Evolutionary conservation across 1,139 yeast species (phyloP).

Genomic region (Geotrichum aggregatum): DNA sequence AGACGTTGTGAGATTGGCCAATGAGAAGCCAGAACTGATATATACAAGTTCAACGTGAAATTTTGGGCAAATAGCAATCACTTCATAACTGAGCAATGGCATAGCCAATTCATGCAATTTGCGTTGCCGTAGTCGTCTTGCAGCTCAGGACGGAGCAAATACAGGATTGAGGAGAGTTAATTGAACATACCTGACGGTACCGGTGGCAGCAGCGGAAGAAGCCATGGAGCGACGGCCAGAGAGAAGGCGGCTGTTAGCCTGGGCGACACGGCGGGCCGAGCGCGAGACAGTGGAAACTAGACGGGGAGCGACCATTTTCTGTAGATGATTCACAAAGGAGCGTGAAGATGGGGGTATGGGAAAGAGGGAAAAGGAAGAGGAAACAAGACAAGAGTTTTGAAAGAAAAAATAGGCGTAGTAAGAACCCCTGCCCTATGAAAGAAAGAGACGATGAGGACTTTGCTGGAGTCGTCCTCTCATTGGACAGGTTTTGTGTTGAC

Average conservation of each 20-base stretch:
- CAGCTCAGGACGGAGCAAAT: background rate
- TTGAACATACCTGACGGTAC: conserved; percentile 81
- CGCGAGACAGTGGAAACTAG: conserved; percentile 85
- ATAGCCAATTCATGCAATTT: background rate
- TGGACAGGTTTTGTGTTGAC: conserved; percentile 8
- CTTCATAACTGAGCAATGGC: background rate
- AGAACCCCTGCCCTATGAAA: conserved; percentile 16
- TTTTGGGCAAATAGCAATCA: background rate
- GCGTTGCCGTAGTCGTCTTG: background rate
- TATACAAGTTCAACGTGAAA: background rate
- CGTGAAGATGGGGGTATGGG: conserved; percentile 11
- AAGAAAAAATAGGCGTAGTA: background rate
- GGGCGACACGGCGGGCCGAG: conserved; percentile 86
- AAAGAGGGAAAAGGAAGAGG: conserved; percentile 2
- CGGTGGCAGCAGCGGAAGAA: conserved; percentile 75
- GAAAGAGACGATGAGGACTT: background rate
- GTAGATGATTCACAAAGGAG: conserved; percentile 19
- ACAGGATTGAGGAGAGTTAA: background rate
- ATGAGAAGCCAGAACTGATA: conserved; percentile 9
- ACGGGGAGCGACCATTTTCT: conserved; percentile 61
- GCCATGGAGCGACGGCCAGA: conserved; percentile 69
- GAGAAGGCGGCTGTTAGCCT: conserved; percentile 65
- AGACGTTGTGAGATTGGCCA: conserved; percentile 17
- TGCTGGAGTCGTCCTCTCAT: background rate
- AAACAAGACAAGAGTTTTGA: conserved; percentile 4